Conservation (phyloP, 2,329 filamentous ascomycete species). For the Botrytis sinoallii region DNA sequence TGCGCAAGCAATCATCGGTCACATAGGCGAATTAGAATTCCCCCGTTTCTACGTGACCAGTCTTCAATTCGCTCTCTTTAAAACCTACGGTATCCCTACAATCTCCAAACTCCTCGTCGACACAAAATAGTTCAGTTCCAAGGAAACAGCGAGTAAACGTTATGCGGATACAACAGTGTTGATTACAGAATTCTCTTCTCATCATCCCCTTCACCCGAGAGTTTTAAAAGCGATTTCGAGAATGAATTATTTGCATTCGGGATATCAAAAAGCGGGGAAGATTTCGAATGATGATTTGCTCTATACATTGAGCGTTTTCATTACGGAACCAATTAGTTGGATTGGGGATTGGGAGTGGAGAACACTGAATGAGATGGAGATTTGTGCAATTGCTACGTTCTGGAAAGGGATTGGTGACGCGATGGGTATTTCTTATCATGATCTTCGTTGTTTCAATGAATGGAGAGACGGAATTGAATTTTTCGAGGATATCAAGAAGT, state of each 20-base stretch:
- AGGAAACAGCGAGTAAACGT: conserved; percentile 47
- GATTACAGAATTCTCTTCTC: conserved; percentile 28
- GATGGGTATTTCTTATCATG: conserved; percentile 59
- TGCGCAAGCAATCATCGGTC: conserved; percentile 48
- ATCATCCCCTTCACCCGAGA: conserved; percentile 37
- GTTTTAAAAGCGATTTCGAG: conserved; percentile 54
- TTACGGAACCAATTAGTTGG: conserved; percentile 63
- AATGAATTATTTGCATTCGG: conserved; percentile 61
- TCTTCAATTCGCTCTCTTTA: conserved; percentile 58
- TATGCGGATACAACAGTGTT: conserved; percentile 31
- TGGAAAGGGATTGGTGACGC: conserved; percentile 71
- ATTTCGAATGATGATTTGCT: conserved; percentile 63
- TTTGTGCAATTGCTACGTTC: conserved; percentile 63
- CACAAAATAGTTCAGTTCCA: conserved; percentile 48
- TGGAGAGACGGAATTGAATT: conserved; percentile 54
- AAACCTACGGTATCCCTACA: conserved; percentile 55
- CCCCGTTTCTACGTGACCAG: conserved; percentile 50
- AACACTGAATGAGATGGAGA: conserved; percentile 61
- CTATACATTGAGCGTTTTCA: conserved; percentile 64
- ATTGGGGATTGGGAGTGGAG: conserved; percentile 69
- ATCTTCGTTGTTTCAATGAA: conserved; percentile 4
- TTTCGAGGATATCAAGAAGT: conserved; percentile 46
- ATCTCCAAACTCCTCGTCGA: conserved; percentile 49
- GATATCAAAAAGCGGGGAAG: conserved; percentile 55
- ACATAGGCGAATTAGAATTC: conserved; percentile 52